Evolutionary conservation across 2,329 filamentous ascomycete genomes (phyloP).

Genomic region (Dothistroma septosporum): DNA sequence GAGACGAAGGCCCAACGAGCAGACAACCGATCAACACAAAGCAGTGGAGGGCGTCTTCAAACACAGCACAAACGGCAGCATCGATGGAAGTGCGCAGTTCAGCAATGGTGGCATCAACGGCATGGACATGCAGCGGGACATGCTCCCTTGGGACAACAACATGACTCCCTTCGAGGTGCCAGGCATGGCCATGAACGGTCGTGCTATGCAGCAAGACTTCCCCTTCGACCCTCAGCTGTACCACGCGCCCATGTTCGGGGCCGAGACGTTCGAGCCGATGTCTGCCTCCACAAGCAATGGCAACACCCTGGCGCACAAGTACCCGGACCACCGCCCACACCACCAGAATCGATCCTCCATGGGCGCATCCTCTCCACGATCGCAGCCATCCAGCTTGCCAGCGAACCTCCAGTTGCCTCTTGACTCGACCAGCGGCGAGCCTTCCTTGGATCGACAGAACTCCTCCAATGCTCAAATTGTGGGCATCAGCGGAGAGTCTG

Average conservation of each 20-base stretch:
- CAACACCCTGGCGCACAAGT: background rate
- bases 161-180: slow-evolving; percentile 29
- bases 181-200: slow-evolving; percentile 20
- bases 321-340: background rate
- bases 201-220: slow-evolving; percentile 23
- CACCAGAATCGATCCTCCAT: slow-evolving; percentile 21
- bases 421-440: slow-evolving; percentile 29
- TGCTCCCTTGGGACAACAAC: slow-evolving; percentile 29
- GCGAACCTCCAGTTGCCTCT: slow-evolving; percentile 26
- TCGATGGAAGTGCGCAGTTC: slow-evolving; percentile 20
- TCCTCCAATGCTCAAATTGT: slow-evolving; percentile 34
- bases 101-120: slow-evolving; percentile 19
- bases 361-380: slow-evolving; percentile 27
- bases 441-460: slow-evolving; percentile 32
- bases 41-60: slow-evolving; percentile 17
- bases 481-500: slow-evolving; percentile 32
- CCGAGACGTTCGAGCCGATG: slow-evolving; percentile 27
- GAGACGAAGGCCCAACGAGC: slow-evolving; percentile 31
- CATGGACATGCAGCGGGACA: slow-evolving; percentile 28
- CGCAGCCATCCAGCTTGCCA: slow-evolving; percentile 18
- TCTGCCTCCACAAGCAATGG: slow-evolving; percentile 20
- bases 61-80: slow-evolving; percentile 14
- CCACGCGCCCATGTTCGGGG: slow-evolving; percentile 25
- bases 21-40: slow-evolving; percentile 16
- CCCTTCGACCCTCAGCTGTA: slow-evolving; percentile 31